Conservation (phyloP, 1,284 basidiomycete species). For the Malassezia obtusa region DNA sequence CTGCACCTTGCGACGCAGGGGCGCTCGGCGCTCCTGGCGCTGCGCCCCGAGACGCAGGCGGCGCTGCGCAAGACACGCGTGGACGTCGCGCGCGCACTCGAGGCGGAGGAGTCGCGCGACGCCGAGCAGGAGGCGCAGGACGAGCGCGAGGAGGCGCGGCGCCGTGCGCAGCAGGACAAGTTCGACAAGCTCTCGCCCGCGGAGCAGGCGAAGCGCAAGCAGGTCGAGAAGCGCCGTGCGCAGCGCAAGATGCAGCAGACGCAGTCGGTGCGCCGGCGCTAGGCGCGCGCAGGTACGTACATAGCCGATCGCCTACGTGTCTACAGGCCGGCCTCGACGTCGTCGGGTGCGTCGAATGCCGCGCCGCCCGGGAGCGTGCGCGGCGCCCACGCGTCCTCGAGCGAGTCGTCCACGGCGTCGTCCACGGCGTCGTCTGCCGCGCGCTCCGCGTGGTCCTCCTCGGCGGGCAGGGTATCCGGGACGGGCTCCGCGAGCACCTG, state of each 20-base stretch:
- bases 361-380: neutral
- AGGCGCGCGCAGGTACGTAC: too few species aligned
- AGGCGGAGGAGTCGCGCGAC: constrained; percentile 24
- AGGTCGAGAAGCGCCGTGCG: constrained; percentile 39
- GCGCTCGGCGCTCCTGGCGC: constrained; percentile 18
- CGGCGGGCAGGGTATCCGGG: neutral
- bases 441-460: neutral
- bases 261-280: constrained; percentile 4
- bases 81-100: constrained; percentile 29
- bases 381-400: neutral
- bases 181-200: constrained; percentile 37
- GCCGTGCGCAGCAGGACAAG: constrained; percentile 36
- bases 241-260: constrained; percentile 32
- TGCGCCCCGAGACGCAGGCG: constrained; percentile 24
- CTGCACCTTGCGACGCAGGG: constrained; percentile 19
- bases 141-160: constrained; percentile 30
- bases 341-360: neutral
- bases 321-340: neutral
- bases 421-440: neutral
- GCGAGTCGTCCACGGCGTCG: neutral
- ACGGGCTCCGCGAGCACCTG: constrained; percentile 4
- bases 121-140: constrained; percentile 34
- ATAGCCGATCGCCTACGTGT: neutral
- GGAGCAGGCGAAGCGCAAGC: constrained; percentile 43
- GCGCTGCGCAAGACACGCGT: constrained; percentile 32